These are phyloP conservation scores for Metschnikowia vanudenii DNA, from an alignment of 805 yeast species.

Conservation along the genomic window DNA sequence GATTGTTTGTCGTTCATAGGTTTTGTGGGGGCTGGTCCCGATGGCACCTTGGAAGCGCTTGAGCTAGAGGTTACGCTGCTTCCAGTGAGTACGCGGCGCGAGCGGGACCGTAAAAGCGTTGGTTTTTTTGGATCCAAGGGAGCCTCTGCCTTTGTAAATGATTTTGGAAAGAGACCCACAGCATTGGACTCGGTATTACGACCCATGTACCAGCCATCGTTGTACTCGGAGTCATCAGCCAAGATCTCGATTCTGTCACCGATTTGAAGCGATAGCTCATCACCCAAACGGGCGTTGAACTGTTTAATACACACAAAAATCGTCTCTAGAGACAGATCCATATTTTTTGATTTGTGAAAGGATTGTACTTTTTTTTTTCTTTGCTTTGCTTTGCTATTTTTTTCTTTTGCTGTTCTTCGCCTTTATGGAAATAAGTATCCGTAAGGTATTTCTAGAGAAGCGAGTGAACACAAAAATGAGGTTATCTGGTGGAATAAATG, in stretches of 20 bases:
- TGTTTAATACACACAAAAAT: conserved; percentile 71
- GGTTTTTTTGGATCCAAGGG: conserved; percentile 10
- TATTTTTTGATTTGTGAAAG: neutral
- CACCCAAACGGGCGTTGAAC: conserved; percentile 83
- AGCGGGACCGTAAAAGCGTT: conserved; percentile 49
- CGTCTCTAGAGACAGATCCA: conserved; percentile 16
- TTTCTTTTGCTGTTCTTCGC: too few species aligned
- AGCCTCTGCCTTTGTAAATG: conserved; percentile 62
- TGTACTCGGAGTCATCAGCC: conserved; percentile 89
- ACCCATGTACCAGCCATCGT: conserved; percentile 97
- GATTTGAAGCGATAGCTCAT: conserved; percentile 73
- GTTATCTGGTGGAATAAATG: too few species aligned
- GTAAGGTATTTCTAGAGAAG: too few species aligned
- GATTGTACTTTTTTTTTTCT: too few species aligned
- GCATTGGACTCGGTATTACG: conserved; percentile 66
- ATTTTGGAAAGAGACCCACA: conserved; percentile 88
- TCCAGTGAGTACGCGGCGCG: conserved; percentile 43
- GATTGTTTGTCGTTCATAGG: conserved; percentile 9
- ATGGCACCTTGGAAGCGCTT: conserved; percentile 11
- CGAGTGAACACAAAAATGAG: too few species aligned
- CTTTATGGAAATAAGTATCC: too few species aligned
- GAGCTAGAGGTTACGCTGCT: conserved; percentile 10
- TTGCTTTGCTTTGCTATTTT: too few species aligned
- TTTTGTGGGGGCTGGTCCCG: conserved; percentile 8
- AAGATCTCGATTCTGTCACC: conserved; percentile 89